phyloP scores from a whole-genome alignment of 495 filamentous ascomycete species.

The Aspergillus wentii region DNA sequence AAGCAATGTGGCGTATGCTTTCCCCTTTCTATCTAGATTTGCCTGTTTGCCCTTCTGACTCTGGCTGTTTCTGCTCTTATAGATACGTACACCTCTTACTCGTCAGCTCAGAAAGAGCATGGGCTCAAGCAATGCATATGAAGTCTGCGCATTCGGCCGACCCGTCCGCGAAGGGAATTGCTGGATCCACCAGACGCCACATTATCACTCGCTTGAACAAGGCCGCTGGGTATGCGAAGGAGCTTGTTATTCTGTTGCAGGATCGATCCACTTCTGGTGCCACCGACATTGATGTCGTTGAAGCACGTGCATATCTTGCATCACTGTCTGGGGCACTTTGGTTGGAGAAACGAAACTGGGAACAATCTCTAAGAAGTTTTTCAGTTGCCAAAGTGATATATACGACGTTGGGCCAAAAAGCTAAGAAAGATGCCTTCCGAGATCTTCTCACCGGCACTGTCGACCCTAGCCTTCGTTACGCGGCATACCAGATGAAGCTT shows the following conservation, averaged over 20 bases:
- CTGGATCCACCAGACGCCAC: constrained; percentile 75
- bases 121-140: constrained; percentile 95
- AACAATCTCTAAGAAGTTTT: constrained; percentile 68
- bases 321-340: constrained; percentile 67
- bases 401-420: constrained; percentile 58
- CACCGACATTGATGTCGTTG: constrained; percentile 66
- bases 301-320: constrained; percentile 79
- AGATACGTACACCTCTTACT: constrained; percentile 79
- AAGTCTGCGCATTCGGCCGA: constrained; percentile 80
- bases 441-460: constrained; percentile 81
- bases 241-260: constrained; percentile 61
- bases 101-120: constrained; percentile 83
- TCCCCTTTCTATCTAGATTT: background rate
- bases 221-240: constrained; percentile 62
- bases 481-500: constrained; percentile 84
- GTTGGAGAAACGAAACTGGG: constrained; percentile 87
- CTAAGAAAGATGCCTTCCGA: constrained; percentile 69
- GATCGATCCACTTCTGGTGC: constrained; percentile 56
- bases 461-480: constrained; percentile 91
- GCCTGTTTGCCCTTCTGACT: constrained; percentile 10
- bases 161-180: constrained; percentile 60
- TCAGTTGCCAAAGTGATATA: constrained; percentile 80
- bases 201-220: constrained; percentile 84
- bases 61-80: constrained; percentile 3
- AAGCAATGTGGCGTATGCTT: constrained; percentile 66